phyloP scores from a whole-genome alignment of 2,329 filamentous ascomycete genomes.

The Fusarium heterosporum region DNA sequence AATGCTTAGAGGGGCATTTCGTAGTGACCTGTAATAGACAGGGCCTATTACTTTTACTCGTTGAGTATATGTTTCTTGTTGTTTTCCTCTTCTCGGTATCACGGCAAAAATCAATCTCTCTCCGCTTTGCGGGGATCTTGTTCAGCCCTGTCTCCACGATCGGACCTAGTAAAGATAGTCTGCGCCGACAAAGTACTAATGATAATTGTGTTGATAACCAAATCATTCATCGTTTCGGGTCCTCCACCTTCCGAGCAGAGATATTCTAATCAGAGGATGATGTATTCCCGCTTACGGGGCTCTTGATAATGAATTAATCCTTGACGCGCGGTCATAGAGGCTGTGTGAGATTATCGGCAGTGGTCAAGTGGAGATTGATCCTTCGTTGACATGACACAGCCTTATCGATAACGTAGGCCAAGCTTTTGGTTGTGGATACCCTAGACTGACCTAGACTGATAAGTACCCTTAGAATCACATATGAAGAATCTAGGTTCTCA shows the following conservation, averaged over 20 bases:
- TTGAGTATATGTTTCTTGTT: background rate
- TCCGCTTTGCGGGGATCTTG: constrained; percentile 1
- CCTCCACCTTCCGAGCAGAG: constrained; percentile 17
- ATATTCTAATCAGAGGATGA: background rate
- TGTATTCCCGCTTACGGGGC: background rate
- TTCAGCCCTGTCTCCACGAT: constrained; percentile 29
- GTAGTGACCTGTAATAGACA: constrained; percentile 8
- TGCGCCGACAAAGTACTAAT: background rate
- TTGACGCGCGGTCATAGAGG: constrained; percentile 36
- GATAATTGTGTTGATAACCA: background rate
- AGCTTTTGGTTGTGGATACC: constrained; percentile 10
- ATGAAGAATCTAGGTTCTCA: too few relatives aligned
- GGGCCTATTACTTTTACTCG: background rate
- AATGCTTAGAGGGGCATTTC: constrained; percentile 1
- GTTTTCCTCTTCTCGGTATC: background rate
- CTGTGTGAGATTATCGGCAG: constrained; percentile 32
- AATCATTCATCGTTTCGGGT: constrained; percentile 3
- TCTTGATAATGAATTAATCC: background rate
- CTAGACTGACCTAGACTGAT: background rate
- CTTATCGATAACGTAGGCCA: constrained; percentile 26
- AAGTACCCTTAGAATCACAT: too few relatives aligned
- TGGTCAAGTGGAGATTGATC: background rate
- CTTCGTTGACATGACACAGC: background rate
- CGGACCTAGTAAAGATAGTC: background rate
- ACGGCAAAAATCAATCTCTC: background rate